Base-by-base conservation (phyloP, 208 protist species). In the Crithidia brevicula region DNA sequence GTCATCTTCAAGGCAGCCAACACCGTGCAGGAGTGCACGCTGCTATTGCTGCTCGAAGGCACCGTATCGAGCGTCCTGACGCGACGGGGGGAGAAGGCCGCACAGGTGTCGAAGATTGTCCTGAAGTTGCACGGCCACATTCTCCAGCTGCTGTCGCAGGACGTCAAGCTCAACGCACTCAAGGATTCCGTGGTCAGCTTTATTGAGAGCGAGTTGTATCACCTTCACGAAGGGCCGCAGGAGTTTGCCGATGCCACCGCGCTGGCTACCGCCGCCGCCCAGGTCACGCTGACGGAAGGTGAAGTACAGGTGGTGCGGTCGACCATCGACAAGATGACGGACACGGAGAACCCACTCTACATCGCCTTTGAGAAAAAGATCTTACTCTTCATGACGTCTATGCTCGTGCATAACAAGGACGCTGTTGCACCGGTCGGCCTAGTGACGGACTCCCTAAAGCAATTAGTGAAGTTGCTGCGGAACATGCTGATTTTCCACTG, bases 291-390 rank as follows among this genome's bases (percentile, higher is more conserved):
- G 34, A 82, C 73, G 2, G 82, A 86, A 15, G 53, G 42, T 13
- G 86, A 94, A 79, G 50, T 61, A 40, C 70, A 70, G 34, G 69
- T 77, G 18, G 54, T 94, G 31, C 63, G 62, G 5, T 53, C 72
- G 22, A 82, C 76, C 30, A 84, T 94, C 23, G 84, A 92, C 59
- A 94, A 91, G 68, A 94, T 94, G 89, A 90, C 82, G 9, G 79
- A 94, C 68, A 94, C 89, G 27, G 74, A 78, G 31, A 82, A 79
- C 36, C 65, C 50, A 11, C 82, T 92, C 38, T 94, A 94, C 72
- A 49, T 82, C 9, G 72, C 75, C 15, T 94, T 94, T 71, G 89
- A 94, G 67, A 74, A 74, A 31, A 83, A 85, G 28, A 66, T 94
- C 54, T 27, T 91, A 36, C 58, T 80, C 67, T 76, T 57, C 52